Evolutionary conservation across 129 eudicot species (phyloP), one percentile per base, ranked within the genome.

Genomic region (Dittrichia graveolens): DNA sequence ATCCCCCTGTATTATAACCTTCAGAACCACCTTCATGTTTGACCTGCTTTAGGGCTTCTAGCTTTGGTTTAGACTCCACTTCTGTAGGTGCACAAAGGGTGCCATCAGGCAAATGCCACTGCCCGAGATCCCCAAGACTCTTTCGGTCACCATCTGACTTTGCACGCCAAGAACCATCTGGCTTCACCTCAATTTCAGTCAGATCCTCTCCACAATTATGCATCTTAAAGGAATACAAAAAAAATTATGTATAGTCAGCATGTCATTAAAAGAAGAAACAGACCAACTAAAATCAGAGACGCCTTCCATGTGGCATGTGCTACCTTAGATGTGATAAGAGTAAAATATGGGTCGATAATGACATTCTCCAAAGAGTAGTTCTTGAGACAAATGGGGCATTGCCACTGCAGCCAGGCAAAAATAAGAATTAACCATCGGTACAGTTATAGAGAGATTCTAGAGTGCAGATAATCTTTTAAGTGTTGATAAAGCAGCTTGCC

Each of bases 101-200:
- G 5, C 98, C 95, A 80, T 92, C 88, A 54, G 97, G 96, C 13
- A 73, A 72, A 76, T 89, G 97, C 97, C 97, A 92, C 54, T 77
- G 86, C 39, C 86, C 85, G 39, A 92, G 87, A 50, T 92, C 91
- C 58, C 89, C 94, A 49, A 90, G 84, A 74, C 73, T 80, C 75
- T 82, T 86, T 31, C 86, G 86, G 78, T 89, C 91, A 77, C 76
- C 84, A 44, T 89, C 97, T 60, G 87, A 65, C 75, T 86, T 92
- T 8, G 85, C 97, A 77, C 94, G 94, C 97, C 97, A 92, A 56
- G 94, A 89, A 72, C 97, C 96, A 74, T 89, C 96, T 69, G 96
- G 91, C 77, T 92, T 92, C 79, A 89, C 97, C 76, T 92, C 97
- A n/a, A 92, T 85, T 60, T 92, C 97, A 3, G 93, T 83, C 71